Conservation (phyloP, 108 stramenopile genomes). For the Conticribra guillardii region DNA sequence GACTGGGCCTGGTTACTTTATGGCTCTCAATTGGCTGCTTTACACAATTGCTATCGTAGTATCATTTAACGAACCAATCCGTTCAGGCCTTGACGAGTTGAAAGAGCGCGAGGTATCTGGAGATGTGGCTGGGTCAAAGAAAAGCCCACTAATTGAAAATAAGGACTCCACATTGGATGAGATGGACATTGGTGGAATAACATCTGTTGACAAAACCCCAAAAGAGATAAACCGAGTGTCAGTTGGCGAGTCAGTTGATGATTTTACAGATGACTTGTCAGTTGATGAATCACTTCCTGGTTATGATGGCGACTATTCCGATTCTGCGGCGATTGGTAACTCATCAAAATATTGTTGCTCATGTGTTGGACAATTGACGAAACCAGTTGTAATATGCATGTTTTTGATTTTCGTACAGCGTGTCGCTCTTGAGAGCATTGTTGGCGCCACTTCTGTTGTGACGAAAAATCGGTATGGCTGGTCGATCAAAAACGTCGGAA, state of each 20-base stretch:
- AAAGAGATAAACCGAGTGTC: too few species aligned
- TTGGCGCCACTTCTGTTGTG: conserved; percentile 40
- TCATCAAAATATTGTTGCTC: conserved; percentile 11
- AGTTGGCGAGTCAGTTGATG: too few species aligned
- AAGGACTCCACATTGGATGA: too few species aligned
- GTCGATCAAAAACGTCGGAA: conserved; percentile 44
- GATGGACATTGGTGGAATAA: too few species aligned
- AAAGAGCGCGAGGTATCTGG: conserved; percentile 25
- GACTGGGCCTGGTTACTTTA: conserved; percentile 74
- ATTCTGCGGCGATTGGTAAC: too few species aligned
- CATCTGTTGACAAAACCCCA: too few species aligned
- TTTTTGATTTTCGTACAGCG: conserved; percentile 48
- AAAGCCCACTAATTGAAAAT: not conserved
- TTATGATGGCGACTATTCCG: too few species aligned
- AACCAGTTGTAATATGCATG: conserved; percentile 52
- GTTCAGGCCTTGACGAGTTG: conserved; percentile 65
- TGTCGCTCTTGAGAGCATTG: conserved; percentile 47
- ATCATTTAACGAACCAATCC: conserved; percentile 56
- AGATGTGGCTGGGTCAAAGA: not conserved
- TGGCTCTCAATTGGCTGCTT: conserved; percentile 58
- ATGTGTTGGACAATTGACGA: conserved; percentile 38
- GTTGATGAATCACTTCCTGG: too few species aligned
- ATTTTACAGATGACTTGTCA: too few species aligned
- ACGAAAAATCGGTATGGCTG: conserved; percentile 56
- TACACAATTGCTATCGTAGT: conserved; percentile 39